phyloP scores from a whole-genome alignment of 2,329 filamentous ascomycete species.

The Colletotrichum musae region DNA sequence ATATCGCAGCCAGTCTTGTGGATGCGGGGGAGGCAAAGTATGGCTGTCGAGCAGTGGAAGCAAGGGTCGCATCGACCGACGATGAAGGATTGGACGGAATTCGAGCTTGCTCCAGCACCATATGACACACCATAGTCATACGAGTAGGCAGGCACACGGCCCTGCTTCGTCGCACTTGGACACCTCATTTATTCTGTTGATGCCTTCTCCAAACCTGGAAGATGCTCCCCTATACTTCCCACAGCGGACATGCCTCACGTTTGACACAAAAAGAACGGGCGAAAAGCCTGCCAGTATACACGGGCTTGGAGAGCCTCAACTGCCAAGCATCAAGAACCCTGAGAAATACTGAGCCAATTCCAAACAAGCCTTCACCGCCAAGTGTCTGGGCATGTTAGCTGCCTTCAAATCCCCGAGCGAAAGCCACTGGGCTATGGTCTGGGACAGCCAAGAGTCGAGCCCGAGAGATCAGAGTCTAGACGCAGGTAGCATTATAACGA shows the following conservation, averaged over 20 bases:
- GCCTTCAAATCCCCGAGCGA: neutral
- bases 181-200: no score
- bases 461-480: neutral
- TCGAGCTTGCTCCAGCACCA: no score
- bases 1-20: neutral
- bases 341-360: neutral
- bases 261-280: no score
- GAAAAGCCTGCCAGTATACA: neutral
- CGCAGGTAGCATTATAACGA: neutral
- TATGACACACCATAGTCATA: neutral
- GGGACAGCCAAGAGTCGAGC: neutral
- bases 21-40: constrained; percentile 5
- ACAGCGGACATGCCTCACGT: no score
- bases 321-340: constrained; percentile 1
- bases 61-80: neutral
- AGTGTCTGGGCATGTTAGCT: constrained; percentile 1
- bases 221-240: no score
- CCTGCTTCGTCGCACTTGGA: no score
- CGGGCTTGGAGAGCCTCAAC: neutral
- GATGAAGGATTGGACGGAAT: neutral
- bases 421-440: neutral
- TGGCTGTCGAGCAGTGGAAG: neutral
- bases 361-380: constrained; percentile 17
- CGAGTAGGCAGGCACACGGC: neutral
- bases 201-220: no score